Evolutionary conservation across 495 filamentous ascomycete genomes (phyloP).

Genomic region (Clohesyomyces aquaticus): DNA sequence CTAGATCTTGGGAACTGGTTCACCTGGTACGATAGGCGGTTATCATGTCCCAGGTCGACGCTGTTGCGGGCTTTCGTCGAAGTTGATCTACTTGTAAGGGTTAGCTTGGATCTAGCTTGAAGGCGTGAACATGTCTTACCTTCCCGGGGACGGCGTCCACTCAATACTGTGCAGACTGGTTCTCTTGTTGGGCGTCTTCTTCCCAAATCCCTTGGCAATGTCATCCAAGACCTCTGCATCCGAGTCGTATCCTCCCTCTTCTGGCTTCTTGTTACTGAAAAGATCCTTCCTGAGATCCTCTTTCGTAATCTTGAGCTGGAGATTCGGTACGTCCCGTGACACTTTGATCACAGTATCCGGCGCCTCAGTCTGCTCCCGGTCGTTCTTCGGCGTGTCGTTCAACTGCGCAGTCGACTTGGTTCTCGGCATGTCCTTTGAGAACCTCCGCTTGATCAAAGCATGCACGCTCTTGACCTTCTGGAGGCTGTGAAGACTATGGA

Average conservation of each 20-base stretch:
- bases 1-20: conserved; percentile 3
- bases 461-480: conserved; percentile 38
- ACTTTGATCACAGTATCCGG: conserved; percentile 31
- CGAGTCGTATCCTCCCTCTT: conserved; percentile 39
- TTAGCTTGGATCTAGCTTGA: too few species aligned
- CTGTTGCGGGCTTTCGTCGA: conserved; percentile 9
- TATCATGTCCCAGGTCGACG: conserved; percentile 4
- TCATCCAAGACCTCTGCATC: conserved; percentile 39
- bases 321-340: conserved; percentile 22
- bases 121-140: too few species aligned
- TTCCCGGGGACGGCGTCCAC: conserved; percentile 30
- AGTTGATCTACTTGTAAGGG: conserved; percentile 9
- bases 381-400: conserved; percentile 4
- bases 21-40: conserved; percentile 26
- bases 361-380: not conserved
- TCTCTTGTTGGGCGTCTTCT: conserved; percentile 27
- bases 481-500: conserved; percentile 25
- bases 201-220: conserved; percentile 30
- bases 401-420: not conserved
- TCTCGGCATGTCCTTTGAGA: conserved; percentile 29
- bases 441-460: conserved; percentile 31
- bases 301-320: conserved; percentile 36
- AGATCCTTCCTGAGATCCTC: conserved; percentile 36
- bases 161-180: conserved; percentile 38
- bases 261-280: conserved; percentile 36